phyloP scores from a whole-genome alignment of 208 protist genomes.

The Wallacemonas sp. region DNA sequence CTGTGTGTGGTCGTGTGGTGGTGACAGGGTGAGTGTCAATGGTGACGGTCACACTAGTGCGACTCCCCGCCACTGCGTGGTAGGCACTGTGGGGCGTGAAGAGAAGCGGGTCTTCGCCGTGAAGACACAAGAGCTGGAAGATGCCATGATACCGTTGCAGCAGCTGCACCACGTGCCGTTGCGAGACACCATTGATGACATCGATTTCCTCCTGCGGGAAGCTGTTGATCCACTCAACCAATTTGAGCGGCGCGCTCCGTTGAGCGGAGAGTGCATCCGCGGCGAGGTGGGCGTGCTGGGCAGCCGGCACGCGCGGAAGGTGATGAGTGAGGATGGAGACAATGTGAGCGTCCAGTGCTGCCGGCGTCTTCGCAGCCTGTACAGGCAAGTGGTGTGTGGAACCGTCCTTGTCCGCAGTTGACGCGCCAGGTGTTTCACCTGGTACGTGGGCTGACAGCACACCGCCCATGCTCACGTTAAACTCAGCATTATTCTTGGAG shows the following conservation, averaged over 20 bases:
- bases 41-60: no score
- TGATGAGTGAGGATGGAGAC: constrained; percentile 66
- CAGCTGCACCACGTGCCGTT: constrained; percentile 39
- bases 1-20: neutral
- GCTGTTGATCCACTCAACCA: constrained; percentile 73
- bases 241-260: constrained; percentile 37
- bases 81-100: constrained; percentile 12
- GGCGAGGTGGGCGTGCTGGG: neutral
- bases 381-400: no score
- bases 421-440: neutral
- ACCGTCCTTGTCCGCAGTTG: neutral
- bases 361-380: no score
- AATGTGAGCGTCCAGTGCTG: constrained; percentile 36
- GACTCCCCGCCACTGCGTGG: neutral
- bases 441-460: constrained; percentile 21
- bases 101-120: constrained; percentile 45
- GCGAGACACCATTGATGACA: constrained; percentile 49
- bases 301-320: constrained; percentile 50
- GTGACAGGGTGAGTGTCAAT: constrained; percentile 1
- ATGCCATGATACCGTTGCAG: constrained; percentile 54
- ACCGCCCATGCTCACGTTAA: constrained; percentile 37
- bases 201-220: constrained; percentile 60
- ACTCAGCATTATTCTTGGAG: constrained; percentile 43
- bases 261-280: constrained; percentile 18
- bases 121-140: constrained; percentile 68